Evolutionary conservation across 1,284 basidiomycete genomes (phyloP).

Genomic region (Ustilago tritici): DNA sequence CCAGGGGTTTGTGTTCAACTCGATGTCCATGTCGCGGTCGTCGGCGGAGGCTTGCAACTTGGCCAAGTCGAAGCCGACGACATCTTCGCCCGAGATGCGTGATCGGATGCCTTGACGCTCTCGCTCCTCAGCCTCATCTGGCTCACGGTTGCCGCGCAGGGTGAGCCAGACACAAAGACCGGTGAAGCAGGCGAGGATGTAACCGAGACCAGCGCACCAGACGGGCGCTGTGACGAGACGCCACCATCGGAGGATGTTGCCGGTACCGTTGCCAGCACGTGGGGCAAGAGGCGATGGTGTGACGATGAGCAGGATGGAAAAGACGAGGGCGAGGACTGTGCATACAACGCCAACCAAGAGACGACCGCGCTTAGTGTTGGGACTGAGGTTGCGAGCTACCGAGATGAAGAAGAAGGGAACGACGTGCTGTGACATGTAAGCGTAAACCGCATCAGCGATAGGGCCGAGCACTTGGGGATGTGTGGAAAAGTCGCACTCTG

Average conservation of each 20-base stretch:
- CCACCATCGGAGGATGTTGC: slow-evolving; percentile 49
- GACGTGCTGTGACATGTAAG: slow-evolving; percentile 54
- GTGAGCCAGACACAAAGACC: slow-evolving; percentile 63
- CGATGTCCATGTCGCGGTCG: slow-evolving; percentile 26
- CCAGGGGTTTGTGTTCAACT: slow-evolving; percentile 36
- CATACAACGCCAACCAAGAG: slow-evolving; percentile 47
- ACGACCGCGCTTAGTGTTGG: slow-evolving; percentile 51
- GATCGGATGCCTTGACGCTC: slow-evolving; percentile 49
- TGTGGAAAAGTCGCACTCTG: slow-evolving; percentile 43
- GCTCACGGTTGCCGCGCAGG: slow-evolving; percentile 56
- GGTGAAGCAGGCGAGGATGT: slow-evolving; percentile 55
- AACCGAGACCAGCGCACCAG: slow-evolving; percentile 59
- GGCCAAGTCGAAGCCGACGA: slow-evolving; percentile 34
- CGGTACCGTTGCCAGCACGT: slow-evolving; percentile 21
- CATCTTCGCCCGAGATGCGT: slow-evolving; percentile 48
- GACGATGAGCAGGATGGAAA: slow-evolving; percentile 50
- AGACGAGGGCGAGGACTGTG: slow-evolving; percentile 42
- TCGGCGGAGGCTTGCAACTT: slow-evolving; percentile 44
- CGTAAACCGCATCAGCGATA: slow-evolving; percentile 44
- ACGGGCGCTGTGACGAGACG: slow-evolving; percentile 49
- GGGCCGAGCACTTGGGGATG: slow-evolving; percentile 55
- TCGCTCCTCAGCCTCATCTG: slow-evolving; percentile 49
- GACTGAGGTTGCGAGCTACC: slow-evolving; percentile 50
- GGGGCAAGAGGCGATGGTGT: slow-evolving; percentile 47
- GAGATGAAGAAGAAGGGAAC: slow-evolving; percentile 56